These are phyloP conservation scores for Avicennia marina DNA, from an alignment of 257 asterid species.

Conservation along the genomic window DNA sequence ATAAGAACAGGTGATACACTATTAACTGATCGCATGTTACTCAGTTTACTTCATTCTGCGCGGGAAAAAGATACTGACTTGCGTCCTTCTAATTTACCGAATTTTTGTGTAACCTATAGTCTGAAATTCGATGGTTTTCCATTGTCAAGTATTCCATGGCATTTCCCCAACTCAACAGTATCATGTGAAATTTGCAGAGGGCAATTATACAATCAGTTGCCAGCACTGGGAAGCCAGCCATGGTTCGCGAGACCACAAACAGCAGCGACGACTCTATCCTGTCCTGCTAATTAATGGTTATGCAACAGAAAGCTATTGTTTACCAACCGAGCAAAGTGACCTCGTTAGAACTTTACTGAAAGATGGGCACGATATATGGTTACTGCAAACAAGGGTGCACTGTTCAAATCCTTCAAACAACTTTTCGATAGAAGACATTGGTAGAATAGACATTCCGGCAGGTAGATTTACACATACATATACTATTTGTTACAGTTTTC, in stretches of 20 bases:
- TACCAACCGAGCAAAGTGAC: slow-evolving; percentile 52
- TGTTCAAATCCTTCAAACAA: slow-evolving; percentile 21
- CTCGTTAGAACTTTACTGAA: slow-evolving; percentile 49
- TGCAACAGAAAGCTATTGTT: slow-evolving; percentile 43
- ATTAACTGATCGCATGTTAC: not conserved
- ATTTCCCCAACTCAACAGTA: too few relatives aligned
- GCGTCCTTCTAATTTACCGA: too few relatives aligned
- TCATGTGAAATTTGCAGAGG: too few relatives aligned
- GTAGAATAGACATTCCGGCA: slow-evolving; percentile 41
- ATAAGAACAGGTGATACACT: slow-evolving; percentile 35
- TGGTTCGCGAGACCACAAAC: slow-evolving; percentile 1
- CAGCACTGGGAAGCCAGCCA: slow-evolving; percentile 36
- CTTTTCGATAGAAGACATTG: slow-evolving; percentile 44
- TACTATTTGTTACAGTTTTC: not conserved
- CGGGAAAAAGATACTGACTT: too few relatives aligned
- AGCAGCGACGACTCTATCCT: slow-evolving; percentile 22
- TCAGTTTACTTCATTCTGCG: too few relatives aligned
- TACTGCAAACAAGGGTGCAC: slow-evolving; percentile 44
- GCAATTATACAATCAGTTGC: slow-evolving; percentile 28
- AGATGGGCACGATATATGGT: slow-evolving; percentile 39
- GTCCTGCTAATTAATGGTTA: slow-evolving; percentile 51
- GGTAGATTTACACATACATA: slow-evolving; percentile 20
- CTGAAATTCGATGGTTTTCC: too few relatives aligned
- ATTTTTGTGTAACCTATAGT: too few relatives aligned
- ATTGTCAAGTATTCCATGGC: too few relatives aligned